These are phyloP conservation scores for Lanmaoa pseudosensibilis DNA, from an alignment of 768 basidiomycete genomes.

Conservation along the genomic window DNA sequence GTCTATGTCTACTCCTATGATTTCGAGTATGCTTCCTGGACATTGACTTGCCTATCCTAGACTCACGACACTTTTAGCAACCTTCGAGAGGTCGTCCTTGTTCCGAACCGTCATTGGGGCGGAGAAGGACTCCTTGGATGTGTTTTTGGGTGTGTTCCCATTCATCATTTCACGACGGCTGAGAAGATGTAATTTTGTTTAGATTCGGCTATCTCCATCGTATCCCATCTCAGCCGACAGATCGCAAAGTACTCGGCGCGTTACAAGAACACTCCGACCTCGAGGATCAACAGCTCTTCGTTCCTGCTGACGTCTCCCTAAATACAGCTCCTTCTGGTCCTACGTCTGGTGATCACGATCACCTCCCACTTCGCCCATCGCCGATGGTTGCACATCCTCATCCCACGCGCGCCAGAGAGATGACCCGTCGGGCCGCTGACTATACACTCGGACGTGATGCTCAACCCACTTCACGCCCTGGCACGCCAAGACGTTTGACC, in stretches of 20 bases:
- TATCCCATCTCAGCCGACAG: conserved; percentile 75
- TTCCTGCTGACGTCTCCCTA: conserved; percentile 59
- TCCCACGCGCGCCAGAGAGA: conserved; percentile 26
- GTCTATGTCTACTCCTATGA: conserved; percentile 97
- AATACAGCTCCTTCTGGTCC: conserved; percentile 1
- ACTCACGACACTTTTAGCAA: conserved; percentile 51
- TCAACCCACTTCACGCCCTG: conserved; percentile 27
- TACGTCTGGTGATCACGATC: conserved; percentile 6
- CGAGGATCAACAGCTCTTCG: conserved; percentile 67
- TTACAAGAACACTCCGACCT: conserved; percentile 52
- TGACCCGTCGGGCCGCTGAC: conserved; percentile 14
- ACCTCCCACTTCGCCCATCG: conserved; percentile 9
- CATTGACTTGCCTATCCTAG: not conserved
- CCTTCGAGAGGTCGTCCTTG: conserved; percentile 87
- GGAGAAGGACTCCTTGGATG: conserved; percentile 95
- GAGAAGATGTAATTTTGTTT: conserved; percentile 7
- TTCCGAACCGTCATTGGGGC: conserved; percentile 97
- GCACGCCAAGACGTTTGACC: conserved; percentile 27
- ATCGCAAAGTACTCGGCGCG: conserved; percentile 57
- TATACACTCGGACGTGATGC: conserved; percentile 15
- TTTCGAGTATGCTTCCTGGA: conserved; percentile 71
- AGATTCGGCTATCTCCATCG: conserved; percentile 93
- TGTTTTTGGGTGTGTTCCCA: conserved; percentile 78
- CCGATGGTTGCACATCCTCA: conserved; percentile 31
- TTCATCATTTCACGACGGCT: not conserved